Base-by-base conservation (phyloP, 2,329 filamentous ascomycete genomes). In the Colletotrichum liaoningense region DNA sequence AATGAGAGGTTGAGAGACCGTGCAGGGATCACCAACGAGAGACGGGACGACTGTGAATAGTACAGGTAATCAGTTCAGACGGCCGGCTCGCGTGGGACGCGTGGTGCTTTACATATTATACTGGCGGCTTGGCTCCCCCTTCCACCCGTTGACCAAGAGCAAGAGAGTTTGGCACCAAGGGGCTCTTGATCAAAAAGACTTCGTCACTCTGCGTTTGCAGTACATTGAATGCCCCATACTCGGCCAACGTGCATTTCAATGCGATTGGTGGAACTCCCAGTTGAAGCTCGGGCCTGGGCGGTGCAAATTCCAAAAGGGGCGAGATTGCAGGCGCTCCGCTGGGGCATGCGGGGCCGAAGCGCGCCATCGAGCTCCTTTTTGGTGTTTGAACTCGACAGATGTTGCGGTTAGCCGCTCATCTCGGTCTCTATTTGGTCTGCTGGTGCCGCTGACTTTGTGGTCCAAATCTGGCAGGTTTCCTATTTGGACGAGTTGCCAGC, bases 201-300 rank as follows among this genome's bases (percentile, higher is more conserved):
- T 49, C 60, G 70, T 62, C 67, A 70, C 67, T 26, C n/a, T 62
- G 56, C 60, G 60, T 70, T 70, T 70, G 60, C 67, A 65, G 42
- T 70, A 73, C 70, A 70, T 70, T 73, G 67, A 49, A 7, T 3
- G 52, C 56, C 35, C 60, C 67, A 62, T 73, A 52, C 16, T 38
- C 49, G 14, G 60, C 7, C 55, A 24, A 16, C 19, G 11, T 38
- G 6, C 28, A n/a, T 6, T 66, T 16, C 60, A 30, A n/a, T 56
- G 26, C 58, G 56, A 70, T 73, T 73, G 67, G 70, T 73, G 70
- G 67, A 68, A 73, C 28, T 60, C 66, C 4, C 19, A 12, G 16
- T 35, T 22, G 28, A 38, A 57, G 49, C 55, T 54, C 56, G 67
- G 67, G 33, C 55, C 30, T 33, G 6, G 59, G 46, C 67, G 56